These are phyloP conservation scores for Solanum neorickii DNA, from an alignment of 257 asterid genomes.

Conservation along the genomic window DNA sequence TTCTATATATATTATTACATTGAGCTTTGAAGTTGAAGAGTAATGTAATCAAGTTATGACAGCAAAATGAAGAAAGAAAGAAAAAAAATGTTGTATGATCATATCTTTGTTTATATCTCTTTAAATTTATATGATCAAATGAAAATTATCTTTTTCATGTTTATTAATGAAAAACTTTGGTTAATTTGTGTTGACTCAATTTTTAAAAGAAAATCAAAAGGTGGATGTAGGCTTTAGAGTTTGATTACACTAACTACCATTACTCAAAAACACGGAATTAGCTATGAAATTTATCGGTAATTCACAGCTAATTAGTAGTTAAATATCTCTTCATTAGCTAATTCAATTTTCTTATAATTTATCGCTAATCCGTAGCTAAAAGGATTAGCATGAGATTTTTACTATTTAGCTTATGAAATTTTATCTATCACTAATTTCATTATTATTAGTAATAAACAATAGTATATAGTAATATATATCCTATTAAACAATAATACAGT, in stretches of 20 bases:
- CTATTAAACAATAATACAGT: background rate
- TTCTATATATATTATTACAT: background rate
- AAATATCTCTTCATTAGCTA: background rate
- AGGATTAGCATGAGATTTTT: background rate
- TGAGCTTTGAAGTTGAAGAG: background rate
- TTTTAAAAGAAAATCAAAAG: background rate
- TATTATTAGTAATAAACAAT: no score
- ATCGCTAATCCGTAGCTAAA: rapidly evolving
- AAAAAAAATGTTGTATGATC: background rate
- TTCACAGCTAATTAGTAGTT: background rate
- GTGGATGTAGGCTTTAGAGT: background rate
- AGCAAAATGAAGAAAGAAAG: background rate
- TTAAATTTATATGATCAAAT: background rate
- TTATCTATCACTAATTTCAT: background rate
- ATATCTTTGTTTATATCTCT: background rate
- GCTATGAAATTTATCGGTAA: background rate
- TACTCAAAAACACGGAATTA: no score
- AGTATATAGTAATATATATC: background rate
- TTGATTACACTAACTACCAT: background rate
- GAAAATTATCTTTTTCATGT: background rate
- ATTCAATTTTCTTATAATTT: background rate
- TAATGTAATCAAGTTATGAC: background rate
- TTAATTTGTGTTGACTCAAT: background rate
- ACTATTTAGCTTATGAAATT: background rate
- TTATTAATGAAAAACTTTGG: background rate